phyloP scores from a whole-genome alignment of 2,329 filamentous ascomycete genomes.

The Stagonosporopsis tanaceti region DNA sequence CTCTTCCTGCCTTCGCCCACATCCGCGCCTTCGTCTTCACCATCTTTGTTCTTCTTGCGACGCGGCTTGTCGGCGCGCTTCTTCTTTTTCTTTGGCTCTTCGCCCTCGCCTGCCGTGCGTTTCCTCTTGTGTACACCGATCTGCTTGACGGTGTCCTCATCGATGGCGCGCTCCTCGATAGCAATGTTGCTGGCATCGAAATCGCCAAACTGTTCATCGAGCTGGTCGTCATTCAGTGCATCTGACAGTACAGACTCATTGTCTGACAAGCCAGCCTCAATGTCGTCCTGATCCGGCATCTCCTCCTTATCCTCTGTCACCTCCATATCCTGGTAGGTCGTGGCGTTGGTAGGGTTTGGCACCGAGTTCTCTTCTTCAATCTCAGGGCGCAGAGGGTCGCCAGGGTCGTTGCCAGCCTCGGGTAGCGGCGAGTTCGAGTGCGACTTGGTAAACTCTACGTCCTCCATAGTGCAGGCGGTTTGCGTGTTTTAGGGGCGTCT shows the following conservation, averaged over 20 bases:
- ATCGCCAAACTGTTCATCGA: conserved; percentile 62
- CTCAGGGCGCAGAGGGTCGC: conserved; percentile 56
- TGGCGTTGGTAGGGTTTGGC: conserved; percentile 53
- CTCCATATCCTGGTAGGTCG: conserved; percentile 57
- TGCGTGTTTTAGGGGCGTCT: background rate
- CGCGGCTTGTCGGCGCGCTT: conserved; percentile 64
- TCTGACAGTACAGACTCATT: conserved; percentile 70
- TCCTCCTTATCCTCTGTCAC: conserved; percentile 50
- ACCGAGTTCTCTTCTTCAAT: conserved; percentile 59
- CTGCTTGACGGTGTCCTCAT: conserved; percentile 67
- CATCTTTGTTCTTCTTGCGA: conserved; percentile 59
- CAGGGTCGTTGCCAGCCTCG: conserved; percentile 57
- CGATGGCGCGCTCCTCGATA: conserved; percentile 67
- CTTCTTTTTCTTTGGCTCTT: conserved; percentile 74
- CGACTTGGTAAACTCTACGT: conserved; percentile 51
- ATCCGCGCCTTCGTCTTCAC: conserved; percentile 57
- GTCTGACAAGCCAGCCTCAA: conserved; percentile 59
- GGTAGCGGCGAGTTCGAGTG: conserved; percentile 53
- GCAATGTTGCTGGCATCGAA: conserved; percentile 69
- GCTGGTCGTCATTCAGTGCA: conserved; percentile 68
- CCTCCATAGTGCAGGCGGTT: conserved; percentile 48
- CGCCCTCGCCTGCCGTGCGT: conserved; percentile 66
- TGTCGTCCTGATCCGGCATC: conserved; percentile 48
- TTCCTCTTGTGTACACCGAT: conserved; percentile 71
- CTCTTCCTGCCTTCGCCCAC: conserved; percentile 61